phyloP scores from a whole-genome alignment of 192 early-diverging fungal species.

The Entomortierella beljakovae region DNA sequence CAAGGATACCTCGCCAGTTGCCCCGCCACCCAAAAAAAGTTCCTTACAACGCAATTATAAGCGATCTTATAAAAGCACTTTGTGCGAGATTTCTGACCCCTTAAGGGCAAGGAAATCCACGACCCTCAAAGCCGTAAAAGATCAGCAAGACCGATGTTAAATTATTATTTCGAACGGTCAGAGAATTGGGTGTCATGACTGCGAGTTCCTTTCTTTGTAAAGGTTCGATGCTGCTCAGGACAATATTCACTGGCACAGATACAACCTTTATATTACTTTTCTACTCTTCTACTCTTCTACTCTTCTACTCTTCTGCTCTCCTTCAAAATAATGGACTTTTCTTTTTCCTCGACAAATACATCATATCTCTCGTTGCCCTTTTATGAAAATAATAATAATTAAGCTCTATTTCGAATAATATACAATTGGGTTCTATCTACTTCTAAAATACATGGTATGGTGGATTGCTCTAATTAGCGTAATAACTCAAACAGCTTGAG shows the following conservation, averaged over 20 bases:
- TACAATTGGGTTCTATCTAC: too few relatives aligned
- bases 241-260: slow-evolving; percentile 52
- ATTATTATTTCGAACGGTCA: slow-evolving; percentile 48
- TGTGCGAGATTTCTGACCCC: slow-evolving; percentile 46
- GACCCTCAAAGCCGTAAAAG: slow-evolving; percentile 57
- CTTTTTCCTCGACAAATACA: too few relatives aligned
- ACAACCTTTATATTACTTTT: neutral
- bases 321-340: neutral
- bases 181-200: slow-evolving; percentile 54
- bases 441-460: neutral
- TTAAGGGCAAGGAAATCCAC: slow-evolving; percentile 38
- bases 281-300: too few relatives aligned
- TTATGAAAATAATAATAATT: too few relatives aligned
- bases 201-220: slow-evolving; percentile 48
- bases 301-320: too few relatives aligned
- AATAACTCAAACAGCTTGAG: slow-evolving; percentile 40
- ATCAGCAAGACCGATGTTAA: slow-evolving; percentile 50
- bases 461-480: neutral
- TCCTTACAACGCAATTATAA: slow-evolving; percentile 55
- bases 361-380: too few relatives aligned
- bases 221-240: slow-evolving; percentile 41
- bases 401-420: too few relatives aligned
- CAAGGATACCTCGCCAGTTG: neutral
- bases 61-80: slow-evolving; percentile 57
- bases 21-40: too few relatives aligned